Evolutionary conservation across 2,329 filamentous ascomycete genomes (phyloP).

Genomic region (Cladorrhinum sp.): DNA sequence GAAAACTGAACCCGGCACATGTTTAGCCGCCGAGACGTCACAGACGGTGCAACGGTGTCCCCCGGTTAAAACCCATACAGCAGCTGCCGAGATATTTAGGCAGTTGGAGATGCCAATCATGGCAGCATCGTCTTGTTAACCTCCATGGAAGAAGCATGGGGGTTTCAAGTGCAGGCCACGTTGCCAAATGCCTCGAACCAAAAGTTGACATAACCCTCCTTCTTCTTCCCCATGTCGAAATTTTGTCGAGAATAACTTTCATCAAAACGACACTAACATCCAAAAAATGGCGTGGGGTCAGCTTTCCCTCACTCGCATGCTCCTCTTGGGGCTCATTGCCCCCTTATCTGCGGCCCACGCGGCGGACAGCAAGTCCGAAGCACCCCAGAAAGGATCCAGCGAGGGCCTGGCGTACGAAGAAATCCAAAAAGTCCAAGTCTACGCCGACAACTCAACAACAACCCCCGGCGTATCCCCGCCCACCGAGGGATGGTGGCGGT

Average conservation of each 20-base stretch:
- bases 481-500: slow-evolving; percentile 26
- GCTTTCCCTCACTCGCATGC: slow-evolving; percentile 16
- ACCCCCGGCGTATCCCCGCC: slow-evolving; percentile 7
- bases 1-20: neutral
- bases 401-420: slow-evolving; percentile 25
- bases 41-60: no score
- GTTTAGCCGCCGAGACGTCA: neutral
- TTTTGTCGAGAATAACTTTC: no score
- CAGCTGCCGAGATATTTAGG: slow-evolving; percentile 22
- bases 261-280: neutral
- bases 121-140: slow-evolving; percentile 4
- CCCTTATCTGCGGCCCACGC: slow-evolving; percentile 8
- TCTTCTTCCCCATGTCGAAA: no score
- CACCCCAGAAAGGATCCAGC: slow-evolving; percentile 9
- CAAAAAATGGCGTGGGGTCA: slow-evolving; percentile 19
- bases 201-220: slow-evolving; percentile 3
- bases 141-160: slow-evolving; percentile 7
- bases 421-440: slow-evolving; percentile 21
- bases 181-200: slow-evolving; percentile 18
- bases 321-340: slow-evolving; percentile 18
- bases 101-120: slow-evolving; percentile 23
- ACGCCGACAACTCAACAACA: slow-evolving; percentile 23
- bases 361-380: slow-evolving; percentile 11
- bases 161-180: slow-evolving; percentile 23
- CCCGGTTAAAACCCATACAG: slow-evolving; percentile 20